Base-by-base conservation (phyloP, 192 early-diverging fungal species). In the Jimgerdemannia flammicorona region DNA sequence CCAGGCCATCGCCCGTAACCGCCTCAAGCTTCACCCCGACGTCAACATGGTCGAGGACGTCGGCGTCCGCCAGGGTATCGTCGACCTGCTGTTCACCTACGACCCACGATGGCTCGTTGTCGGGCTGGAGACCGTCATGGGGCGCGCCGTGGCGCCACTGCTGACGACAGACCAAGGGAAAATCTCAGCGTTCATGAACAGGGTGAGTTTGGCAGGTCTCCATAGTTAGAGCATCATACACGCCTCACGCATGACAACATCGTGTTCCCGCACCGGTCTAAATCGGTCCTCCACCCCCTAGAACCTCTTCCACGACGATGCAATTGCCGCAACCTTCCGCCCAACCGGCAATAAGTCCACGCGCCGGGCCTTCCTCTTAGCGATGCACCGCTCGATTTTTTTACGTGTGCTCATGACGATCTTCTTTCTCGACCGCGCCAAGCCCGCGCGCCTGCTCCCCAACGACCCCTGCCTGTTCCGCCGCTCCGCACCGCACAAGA, bases 381-480 rank as follows among this genome's bases (percentile, higher is more conserved):
- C 74, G 3, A 82, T 82, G 81, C 78, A 79, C 54, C 44, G 73
- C 18, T 44, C 77, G 17, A 63, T 79, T 44, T 69, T 82, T 29
- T 76, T 77, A 67, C 43, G 77, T 6, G 71, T 82, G 2, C 79
- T 82, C 43, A 82, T 82, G 81, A 54, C 79, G 17, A 82, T 82
- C 11, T 40, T 82, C 14, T 79, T 82, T 40, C 78, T 82, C 1
- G 81, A 82, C 67, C 79, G 79, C 43, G 81, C 81, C 20, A 82
- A 82, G 66, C 41, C 59, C 4, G 77, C 69, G 3, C 67, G 72
- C 3, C 75, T 82, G 29, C 78, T 82, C 29, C 75, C 74, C 4
- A 75, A 77, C 4, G 81, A 82, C 43, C 81, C 81, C 69, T 82
- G 81, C 20, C 42, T 82, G 3, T 82, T 82, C 81, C 78, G 77